Base-by-base conservation (phyloP, 2,329 filamentous ascomycete species). In the Akanthomyces dipterigenus region DNA sequence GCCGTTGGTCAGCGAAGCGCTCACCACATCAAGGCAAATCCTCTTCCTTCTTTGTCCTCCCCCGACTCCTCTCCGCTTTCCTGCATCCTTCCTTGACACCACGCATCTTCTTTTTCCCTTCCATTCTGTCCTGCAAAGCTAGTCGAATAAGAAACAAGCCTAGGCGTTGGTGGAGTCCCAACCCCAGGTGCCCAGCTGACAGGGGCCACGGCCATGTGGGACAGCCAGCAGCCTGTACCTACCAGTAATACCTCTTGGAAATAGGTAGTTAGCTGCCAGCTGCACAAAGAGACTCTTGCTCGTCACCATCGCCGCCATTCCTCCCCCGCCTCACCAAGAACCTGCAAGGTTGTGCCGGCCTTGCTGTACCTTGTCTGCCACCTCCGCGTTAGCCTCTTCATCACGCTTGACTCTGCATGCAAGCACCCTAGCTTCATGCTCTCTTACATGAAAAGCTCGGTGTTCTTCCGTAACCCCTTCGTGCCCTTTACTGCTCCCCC, bases 141-240 rank as follows among this genome's bases (percentile, higher is more conserved):
- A 42, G 38, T 45, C 42, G n/a, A 56, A 46, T 46, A 31, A 16
- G 16, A 42, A 31, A 36, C 7, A 40, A 59, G 20, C 34, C 38
- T 4, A 43, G 55, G 26, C 46, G 18, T 51, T 34, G 46, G 55
- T 51, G 55, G 55, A 59, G 55, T 31, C 11, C 12, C 24, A 50
- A 51, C 46, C 55, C 45, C 55, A 38, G 36, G 36, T 38, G 36
- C 36, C 36, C 12, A 59, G 55, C 55, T 51, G 45, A 59, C 55
- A 59, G 38, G 55, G 46, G 36, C 24, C 22, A 46, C 46, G 38
- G 55, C 24, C 18, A 59, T 50, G 46, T 58, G 55, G 45, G 45
- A 42, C 45, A 34, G 31, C 31, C 8, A 34, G 31, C 28, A 46
- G 22, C 43, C 51, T 28, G 22, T 20, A 28, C 12, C 12, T 26